Conservation (phyloP, 2,329 filamentous ascomycete species). For the Cercospora janseana region DNA sequence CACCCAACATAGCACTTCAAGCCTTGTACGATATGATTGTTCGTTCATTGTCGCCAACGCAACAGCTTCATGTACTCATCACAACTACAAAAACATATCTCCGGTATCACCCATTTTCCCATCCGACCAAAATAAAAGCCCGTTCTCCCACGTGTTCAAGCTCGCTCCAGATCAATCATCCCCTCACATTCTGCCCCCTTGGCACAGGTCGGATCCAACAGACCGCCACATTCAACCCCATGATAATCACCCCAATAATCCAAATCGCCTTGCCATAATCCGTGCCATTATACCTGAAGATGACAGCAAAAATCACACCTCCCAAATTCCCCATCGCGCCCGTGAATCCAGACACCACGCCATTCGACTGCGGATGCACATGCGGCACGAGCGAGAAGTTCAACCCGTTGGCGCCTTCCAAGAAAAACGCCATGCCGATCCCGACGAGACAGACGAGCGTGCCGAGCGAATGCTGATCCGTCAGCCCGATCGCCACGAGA, state of each 20-base stretch:
- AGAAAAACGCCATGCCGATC: slow-evolving; percentile 73
- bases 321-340: slow-evolving; percentile 82
- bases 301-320: slow-evolving; percentile 78
- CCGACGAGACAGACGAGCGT: slow-evolving; percentile 76
- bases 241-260: slow-evolving; percentile 76
- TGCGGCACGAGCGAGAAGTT: slow-evolving; percentile 87
- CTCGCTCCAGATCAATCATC: not conserved
- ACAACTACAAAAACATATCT: not conserved
- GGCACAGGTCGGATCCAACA: slow-evolving; percentile 61
- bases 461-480: slow-evolving; percentile 59
- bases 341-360: slow-evolving; percentile 71
- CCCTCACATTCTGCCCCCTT: slow-evolving; percentile 53
- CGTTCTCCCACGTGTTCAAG: not conserved
- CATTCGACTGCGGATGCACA: slow-evolving; percentile 79
- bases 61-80: slow-evolving; percentile 1
- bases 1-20: not conserved
- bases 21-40: not conserved
- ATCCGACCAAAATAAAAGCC: not conserved
- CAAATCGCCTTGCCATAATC: slow-evolving; percentile 57
- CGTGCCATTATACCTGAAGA: slow-evolving; percentile 64
- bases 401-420: slow-evolving; percentile 80
- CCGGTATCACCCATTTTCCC: slow-evolving; percentile 2
- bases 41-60: not conserved
- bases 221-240: slow-evolving; percentile 66
- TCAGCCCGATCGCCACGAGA: slow-evolving; percentile 61